These are phyloP conservation scores for Aureobasidium musti DNA, from an alignment of 2,329 filamentous ascomycete genomes.

Conservation along the genomic window DNA sequence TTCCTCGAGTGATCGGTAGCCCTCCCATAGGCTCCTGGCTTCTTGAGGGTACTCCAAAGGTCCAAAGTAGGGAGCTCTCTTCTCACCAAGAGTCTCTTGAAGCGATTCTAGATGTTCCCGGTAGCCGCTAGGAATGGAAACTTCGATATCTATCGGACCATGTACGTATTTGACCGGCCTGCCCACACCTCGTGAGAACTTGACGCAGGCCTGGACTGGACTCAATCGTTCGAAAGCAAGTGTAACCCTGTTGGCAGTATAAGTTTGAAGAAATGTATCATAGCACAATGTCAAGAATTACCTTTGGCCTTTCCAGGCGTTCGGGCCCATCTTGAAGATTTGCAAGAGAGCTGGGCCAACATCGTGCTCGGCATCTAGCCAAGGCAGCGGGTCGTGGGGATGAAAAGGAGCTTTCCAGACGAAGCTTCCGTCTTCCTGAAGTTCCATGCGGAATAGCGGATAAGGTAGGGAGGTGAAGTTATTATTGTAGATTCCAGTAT, in stretches of 20 bases:
- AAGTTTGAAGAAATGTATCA: neutral
- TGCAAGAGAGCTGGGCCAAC: slow-evolving; percentile 89
- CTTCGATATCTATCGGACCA: slow-evolving; percentile 78
- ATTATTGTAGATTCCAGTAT: slow-evolving; percentile 98
- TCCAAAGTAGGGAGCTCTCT: slow-evolving; percentile 63
- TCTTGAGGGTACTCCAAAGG: slow-evolving; percentile 67
- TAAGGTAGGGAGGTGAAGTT: slow-evolving; percentile 95
- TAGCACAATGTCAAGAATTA: slow-evolving; percentile 44
- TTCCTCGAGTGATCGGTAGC: slow-evolving; percentile 85
- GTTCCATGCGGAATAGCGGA: slow-evolving; percentile 92
- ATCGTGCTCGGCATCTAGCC: slow-evolving; percentile 95
- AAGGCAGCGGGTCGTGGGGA: slow-evolving; percentile 82
- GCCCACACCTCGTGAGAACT: slow-evolving; percentile 76
- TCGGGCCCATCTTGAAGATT: slow-evolving; percentile 89
- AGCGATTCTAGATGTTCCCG: slow-evolving; percentile 76
- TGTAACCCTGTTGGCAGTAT: slow-evolving; percentile 62
- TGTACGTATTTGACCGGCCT: slow-evolving; percentile 76
- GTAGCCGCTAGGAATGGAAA: slow-evolving; percentile 85
- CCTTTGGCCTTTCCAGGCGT: slow-evolving; percentile 77
- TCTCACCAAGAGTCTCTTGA: slow-evolving; percentile 60
- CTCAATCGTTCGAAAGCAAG: slow-evolving; percentile 88
- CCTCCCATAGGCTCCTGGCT: slow-evolving; percentile 85
- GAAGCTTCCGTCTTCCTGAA: slow-evolving; percentile 81
- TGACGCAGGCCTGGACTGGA: slow-evolving; percentile 76
- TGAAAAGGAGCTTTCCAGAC: slow-evolving; percentile 94